Base-by-base conservation (phyloP, 2,329 filamentous ascomycete genomes). In the Acrodontium crateriforme region DNA sequence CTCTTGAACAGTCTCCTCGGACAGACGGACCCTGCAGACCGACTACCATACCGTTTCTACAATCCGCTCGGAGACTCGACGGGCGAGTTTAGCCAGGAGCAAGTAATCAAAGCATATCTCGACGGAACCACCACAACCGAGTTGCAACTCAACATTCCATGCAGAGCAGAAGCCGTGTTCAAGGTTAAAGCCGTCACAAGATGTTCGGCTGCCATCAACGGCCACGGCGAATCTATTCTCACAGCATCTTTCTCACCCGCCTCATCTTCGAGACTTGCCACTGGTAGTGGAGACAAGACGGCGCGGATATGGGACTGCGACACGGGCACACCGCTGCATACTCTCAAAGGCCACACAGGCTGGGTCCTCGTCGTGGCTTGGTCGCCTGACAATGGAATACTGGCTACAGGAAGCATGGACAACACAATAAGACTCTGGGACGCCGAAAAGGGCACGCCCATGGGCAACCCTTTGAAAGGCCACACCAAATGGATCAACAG, bases 301-400 rank as follows among this genome's bases (percentile, higher is more conserved):
- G 87, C 85, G 0, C 65, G 87, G 31, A 77, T 95, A 59, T 94
- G 83, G 83, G 85, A 98, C 47, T 85, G 83, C 26, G 82, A 94
- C 46, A 94, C 84, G 0, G 85, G 85, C 25, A 94, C 84, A 8
- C 84, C 85, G 0, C 70, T 82, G 36, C 71, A 80, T 54, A 95
- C 84, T 0, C 59, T 95, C 26, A 78, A 82, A 44, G 84, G 84
- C 1, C 89, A 95, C 54, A 76, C 77, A 2, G 78, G 78, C 35
- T 94, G 85, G 85, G 84, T 95, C 3, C 57, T 95, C 31, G 81
- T 75, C 2, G 82, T 93, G 3, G 72, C 74, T 30, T 95, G 82
- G 73, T 84, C 80, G 9, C 83, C 85, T 0, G 83, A 94, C 47
- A 82, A 78, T 8, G 66, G 67, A 16, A 69, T 77, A 24, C 69